phyloP scores from a whole-genome alignment of 257 asterid species.

The Cruciata laevipes region DNA sequence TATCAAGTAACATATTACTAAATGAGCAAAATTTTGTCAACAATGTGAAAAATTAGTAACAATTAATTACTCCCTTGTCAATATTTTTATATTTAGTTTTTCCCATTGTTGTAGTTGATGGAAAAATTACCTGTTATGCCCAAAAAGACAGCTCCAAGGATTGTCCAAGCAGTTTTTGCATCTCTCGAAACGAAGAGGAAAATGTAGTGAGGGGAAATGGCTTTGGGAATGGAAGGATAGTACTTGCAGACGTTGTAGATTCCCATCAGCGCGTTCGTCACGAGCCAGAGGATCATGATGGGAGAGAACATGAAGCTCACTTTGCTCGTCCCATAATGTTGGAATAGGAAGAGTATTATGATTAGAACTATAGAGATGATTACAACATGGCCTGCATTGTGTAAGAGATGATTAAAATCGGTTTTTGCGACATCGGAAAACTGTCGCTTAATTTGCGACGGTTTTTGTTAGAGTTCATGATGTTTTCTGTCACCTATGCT shows the following conservation, averaged over 20 bases:
- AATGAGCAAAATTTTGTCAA: too few relatives aligned
- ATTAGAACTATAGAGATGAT: slow-evolving; percentile 48
- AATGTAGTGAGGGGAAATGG: slow-evolving; percentile 52
- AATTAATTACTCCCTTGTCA: too few relatives aligned
- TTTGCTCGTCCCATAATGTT: slow-evolving; percentile 53
- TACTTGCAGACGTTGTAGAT: slow-evolving; percentile 41
- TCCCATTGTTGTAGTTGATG: neutral
- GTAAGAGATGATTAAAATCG: too few relatives aligned
- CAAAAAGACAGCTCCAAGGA: slow-evolving; percentile 65
- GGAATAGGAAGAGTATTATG: slow-evolving; percentile 43
- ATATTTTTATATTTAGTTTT: too few relatives aligned
- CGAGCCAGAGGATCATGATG: slow-evolving; percentile 57
- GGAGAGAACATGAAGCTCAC: slow-evolving; percentile 60
- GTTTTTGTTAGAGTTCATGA: too few relatives aligned
- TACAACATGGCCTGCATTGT: slow-evolving; percentile 43
- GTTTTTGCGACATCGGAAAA: too few relatives aligned
- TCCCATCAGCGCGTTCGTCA: slow-evolving; percentile 42
- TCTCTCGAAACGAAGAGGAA: slow-evolving; percentile 33
- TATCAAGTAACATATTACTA: too few relatives aligned
- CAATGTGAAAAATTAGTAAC: too few relatives aligned
- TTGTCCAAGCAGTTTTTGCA: slow-evolving; percentile 41
- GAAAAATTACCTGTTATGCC: slow-evolving; percentile 42
- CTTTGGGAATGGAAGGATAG: slow-evolving; percentile 43
- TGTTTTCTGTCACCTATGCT: too few relatives aligned
- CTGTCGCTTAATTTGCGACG: too few relatives aligned